phyloP scores from a whole-genome alignment of 768 basidiomycete species.

The Sarcomyxa edulis region DNA sequence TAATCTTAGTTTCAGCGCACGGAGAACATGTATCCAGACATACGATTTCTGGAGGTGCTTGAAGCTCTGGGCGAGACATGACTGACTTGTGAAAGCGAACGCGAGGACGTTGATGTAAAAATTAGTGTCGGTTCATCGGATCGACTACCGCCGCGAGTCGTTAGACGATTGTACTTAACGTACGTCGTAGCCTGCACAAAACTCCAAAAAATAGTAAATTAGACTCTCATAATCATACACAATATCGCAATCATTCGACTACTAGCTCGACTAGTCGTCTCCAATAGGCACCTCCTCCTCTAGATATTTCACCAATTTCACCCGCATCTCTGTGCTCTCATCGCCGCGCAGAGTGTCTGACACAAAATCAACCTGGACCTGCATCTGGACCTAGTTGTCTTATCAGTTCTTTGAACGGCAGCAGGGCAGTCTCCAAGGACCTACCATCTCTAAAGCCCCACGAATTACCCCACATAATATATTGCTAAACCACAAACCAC shows the following conservation, averaged over 20 bases:
- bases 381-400: conserved; percentile 96
- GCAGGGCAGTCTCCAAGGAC: no score
- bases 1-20: conserved; percentile 7
- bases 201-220: no score
- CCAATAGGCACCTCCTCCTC: conserved; percentile 95
- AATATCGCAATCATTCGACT: no score
- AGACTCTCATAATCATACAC: no score
- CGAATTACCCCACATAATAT: conserved; percentile 91
- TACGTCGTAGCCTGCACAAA: no score
- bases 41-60: conserved; percentile 91
- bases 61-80: conserved; percentile 87
- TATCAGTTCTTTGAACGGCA: no score
- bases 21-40: background rate
- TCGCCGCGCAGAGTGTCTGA: conserved; percentile 92
- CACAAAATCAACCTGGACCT: conserved; percentile 84
- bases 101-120: no score
- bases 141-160: no score
- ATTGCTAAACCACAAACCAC: conserved; percentile 96
- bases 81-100: no score
- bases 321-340: conserved; percentile 89
- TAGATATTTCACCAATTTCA: conserved; percentile 83
- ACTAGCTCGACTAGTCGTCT: no score
- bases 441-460: conserved; percentile 94
- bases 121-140: background rate
- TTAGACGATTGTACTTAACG: no score